A percentile compares a stretch with the other conserved stretches of the same genome.
Conservation (phyloP, 805 yeast genomes). For the Aciculoconidium aculeatum region DNA sequence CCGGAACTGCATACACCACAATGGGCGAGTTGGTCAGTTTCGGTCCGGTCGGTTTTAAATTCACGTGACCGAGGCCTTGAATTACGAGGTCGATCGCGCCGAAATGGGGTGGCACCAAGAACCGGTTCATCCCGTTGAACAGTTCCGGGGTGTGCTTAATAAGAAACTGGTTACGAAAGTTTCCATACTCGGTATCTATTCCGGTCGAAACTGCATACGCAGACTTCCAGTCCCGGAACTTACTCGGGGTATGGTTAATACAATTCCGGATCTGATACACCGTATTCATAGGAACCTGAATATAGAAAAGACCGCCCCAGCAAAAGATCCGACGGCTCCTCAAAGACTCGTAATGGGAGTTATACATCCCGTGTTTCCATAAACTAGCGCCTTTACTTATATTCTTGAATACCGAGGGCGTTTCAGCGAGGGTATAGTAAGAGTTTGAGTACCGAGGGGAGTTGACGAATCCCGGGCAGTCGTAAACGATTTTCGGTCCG, state of each 20-base stretch:
- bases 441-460: slow-evolving; percentile 2
- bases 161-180: slow-evolving; percentile 12
- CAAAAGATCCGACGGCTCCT: slow-evolving; percentile 43
- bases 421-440: slow-evolving; percentile 17
- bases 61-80: slow-evolving; percentile 58
- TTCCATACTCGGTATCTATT: slow-evolving; percentile 18
- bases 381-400: slow-evolving; percentile 24
- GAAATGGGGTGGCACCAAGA: slow-evolving; percentile 62
- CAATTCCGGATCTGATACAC: slow-evolving; percentile 44
- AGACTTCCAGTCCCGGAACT: slow-evolving; percentile 25
- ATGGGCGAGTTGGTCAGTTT: slow-evolving; percentile 21
- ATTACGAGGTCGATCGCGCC: slow-evolving; percentile 64
- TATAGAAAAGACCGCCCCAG: slow-evolving; percentile 57
- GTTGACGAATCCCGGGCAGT: slow-evolving; percentile 43
- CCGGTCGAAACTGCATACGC: slow-evolving; percentile 19
- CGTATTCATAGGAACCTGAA: slow-evolving; percentile 48
- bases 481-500: slow-evolving; percentile 29
- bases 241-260: slow-evolving; percentile 35
- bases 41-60: slow-evolving; percentile 54
- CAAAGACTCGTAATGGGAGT: slow-evolving; percentile 30
- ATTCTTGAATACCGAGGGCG: slow-evolving; percentile 18
- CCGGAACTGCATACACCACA: slow-evolving; percentile 48
- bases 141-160: slow-evolving; percentile 15
- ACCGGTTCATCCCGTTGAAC: slow-evolving; percentile 25
- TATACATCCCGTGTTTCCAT: slow-evolving; percentile 23